Percentiles rank a stretch among this genome's conserved stretches.
Evolutionary conservation across 768 basidiomycete species (phyloP).

Genomic region (Lanmaoa pseudosensibilis): DNA sequence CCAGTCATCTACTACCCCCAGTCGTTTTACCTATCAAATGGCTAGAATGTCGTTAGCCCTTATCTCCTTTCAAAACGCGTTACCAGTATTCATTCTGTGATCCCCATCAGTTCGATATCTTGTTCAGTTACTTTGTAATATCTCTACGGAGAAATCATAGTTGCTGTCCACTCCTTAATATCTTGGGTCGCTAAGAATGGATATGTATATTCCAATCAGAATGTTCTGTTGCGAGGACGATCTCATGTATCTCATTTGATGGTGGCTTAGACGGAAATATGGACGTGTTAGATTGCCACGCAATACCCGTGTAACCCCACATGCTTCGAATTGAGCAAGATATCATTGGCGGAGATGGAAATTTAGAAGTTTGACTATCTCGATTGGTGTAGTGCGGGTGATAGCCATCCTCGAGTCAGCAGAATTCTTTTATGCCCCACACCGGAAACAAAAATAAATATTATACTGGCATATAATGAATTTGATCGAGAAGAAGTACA

Average conservation of each 20-base stretch:
- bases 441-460: background rate
- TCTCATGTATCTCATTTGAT: background rate
- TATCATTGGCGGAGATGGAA: background rate
- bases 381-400: background rate
- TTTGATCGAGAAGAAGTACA: background rate
- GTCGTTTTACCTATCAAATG: conserved; percentile 8
- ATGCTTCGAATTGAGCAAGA: background rate
- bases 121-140: conserved; percentile 6
- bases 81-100: background rate
- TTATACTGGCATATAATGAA: background rate
- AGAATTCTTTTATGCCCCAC: background rate
- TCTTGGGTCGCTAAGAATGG: background rate
- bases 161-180: background rate
- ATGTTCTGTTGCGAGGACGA: background rate
- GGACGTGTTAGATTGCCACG: background rate
- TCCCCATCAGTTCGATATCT: background rate
- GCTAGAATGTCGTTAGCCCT: background rate
- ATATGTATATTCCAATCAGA: too few relatives aligned
- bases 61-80: conserved; percentile 1
- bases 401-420: background rate
- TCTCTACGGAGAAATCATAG: background rate
- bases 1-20: conserved; percentile 2
- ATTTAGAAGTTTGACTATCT: background rate
- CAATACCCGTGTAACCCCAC: background rate
- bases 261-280: background rate